phyloP scores from a whole-genome alignment of 805 yeast species.

The Sugiyamaella lignohabitans region DNA sequence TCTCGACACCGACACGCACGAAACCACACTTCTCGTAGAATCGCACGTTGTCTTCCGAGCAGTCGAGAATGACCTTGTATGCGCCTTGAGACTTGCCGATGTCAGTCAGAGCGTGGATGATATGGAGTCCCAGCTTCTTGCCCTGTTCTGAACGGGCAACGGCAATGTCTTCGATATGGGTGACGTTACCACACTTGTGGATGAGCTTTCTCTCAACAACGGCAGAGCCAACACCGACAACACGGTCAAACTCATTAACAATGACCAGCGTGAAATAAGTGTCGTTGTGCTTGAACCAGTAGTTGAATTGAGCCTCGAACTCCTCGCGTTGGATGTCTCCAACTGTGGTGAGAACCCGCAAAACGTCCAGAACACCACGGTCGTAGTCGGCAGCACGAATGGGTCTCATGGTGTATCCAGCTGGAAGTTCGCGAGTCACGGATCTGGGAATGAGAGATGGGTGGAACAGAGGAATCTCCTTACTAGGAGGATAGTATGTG shows the following conservation, averaged over 20 bases:
- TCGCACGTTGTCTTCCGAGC: constrained; percentile 71
- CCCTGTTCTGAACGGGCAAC: constrained; percentile 75
- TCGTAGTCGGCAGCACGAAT: constrained; percentile 49
- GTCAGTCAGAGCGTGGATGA: constrained; percentile 56
- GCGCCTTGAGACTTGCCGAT: constrained; percentile 60
- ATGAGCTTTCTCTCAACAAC: constrained; percentile 73
- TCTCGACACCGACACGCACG: constrained; percentile 38
- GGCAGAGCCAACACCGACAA: constrained; percentile 81
- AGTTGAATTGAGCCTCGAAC: constrained; percentile 46
- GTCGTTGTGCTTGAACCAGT: constrained; percentile 49
- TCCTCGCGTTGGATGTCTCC: constrained; percentile 54
- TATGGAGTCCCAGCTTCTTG: constrained; percentile 60
- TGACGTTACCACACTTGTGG: constrained; percentile 78
- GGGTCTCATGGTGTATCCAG: constrained; percentile 62
- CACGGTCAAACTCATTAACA: constrained; percentile 40
- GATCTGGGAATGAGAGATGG: constrained; percentile 24
- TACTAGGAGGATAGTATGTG: too few relatives aligned
- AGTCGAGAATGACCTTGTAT: constrained; percentile 85
- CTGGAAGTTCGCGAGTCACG: constrained; percentile 37
- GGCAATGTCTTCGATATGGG: constrained; percentile 94
- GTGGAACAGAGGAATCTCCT: constrained; percentile 17
- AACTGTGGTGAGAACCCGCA: constrained; percentile 71
- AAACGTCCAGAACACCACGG: constrained; percentile 55
- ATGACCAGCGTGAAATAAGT: constrained; percentile 70
- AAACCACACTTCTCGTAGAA: constrained; percentile 89